phyloP scores from a whole-genome alignment of 1,284 basidiomycete species.

The Cerrena zonata region DNA sequence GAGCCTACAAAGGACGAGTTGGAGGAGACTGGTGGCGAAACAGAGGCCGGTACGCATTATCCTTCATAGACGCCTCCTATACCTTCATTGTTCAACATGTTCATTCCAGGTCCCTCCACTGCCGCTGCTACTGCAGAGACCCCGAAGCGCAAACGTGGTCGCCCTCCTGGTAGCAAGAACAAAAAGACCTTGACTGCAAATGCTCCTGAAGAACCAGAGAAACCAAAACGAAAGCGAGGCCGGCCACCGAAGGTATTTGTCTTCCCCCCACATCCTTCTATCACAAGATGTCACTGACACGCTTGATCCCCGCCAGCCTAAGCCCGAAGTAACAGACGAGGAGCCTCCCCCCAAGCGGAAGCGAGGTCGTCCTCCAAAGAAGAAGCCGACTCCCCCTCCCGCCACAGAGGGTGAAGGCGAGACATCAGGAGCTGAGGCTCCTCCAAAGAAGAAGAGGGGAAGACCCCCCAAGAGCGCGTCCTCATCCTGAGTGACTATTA shows the following conservation, averaged over 20 bases:
- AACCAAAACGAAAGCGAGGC: constrained; percentile 57
- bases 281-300: constrained; percentile 15
- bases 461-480: constrained; percentile 57
- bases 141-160: constrained; percentile 66
- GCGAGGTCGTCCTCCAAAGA: constrained; percentile 70
- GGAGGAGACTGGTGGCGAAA: constrained; percentile 35
- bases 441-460: constrained; percentile 61
- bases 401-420: constrained; percentile 27
- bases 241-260: constrained; percentile 69
- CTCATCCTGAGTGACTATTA: constrained; percentile 8
- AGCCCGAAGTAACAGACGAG: constrained; percentile 36
- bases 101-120: constrained; percentile 14
- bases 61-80: constrained; percentile 22
- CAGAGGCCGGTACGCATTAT: constrained; percentile 28
- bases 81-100: constrained; percentile 17
- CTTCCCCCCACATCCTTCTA: neutral
- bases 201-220: constrained; percentile 25
- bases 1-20: constrained; percentile 38
- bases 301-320: neutral
- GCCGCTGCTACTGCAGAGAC: constrained; percentile 19
- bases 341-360: constrained; percentile 56
- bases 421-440: constrained; percentile 17
- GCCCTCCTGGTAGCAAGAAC: constrained; percentile 79
- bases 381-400: constrained; percentile 39
- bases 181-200: constrained; percentile 49